phyloP scores from a whole-genome alignment of 1,139 yeast species.

The Taphrina communis region DNA sequence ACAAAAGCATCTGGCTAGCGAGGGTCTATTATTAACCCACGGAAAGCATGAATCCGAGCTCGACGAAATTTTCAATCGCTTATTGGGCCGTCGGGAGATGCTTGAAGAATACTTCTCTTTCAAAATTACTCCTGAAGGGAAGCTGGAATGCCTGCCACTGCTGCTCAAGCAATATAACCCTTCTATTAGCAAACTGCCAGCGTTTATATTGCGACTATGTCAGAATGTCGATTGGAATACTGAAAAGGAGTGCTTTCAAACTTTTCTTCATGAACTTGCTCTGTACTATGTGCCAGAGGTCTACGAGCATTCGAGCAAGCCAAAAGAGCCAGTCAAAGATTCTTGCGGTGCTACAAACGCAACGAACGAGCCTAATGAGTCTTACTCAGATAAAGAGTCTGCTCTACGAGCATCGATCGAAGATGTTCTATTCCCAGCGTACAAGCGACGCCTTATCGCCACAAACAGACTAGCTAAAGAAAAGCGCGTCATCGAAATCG shows the following conservation, averaged over 20 bases:
- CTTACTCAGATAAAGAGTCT: slow-evolving; percentile 41
- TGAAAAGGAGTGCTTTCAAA: slow-evolving; percentile 71
- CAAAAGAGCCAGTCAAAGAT: background rate
- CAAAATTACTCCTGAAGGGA: slow-evolving; percentile 53
- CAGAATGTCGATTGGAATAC: slow-evolving; percentile 64
- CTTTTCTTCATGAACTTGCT: slow-evolving; percentile 71
- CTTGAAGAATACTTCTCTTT: slow-evolving; percentile 76
- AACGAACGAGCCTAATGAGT: background rate
- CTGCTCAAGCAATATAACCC: slow-evolving; percentile 70
- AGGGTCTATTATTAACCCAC: background rate
- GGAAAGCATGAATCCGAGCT: background rate
- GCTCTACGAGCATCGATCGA: slow-evolving; percentile 57
- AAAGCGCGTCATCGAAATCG: slow-evolving; percentile 69
- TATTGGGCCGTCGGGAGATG: slow-evolving; percentile 72
- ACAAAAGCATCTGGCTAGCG: slow-evolving; percentile 9
- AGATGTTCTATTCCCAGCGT: slow-evolving; percentile 66
- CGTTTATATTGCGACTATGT: slow-evolving; percentile 68
- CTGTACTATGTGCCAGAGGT: slow-evolving; percentile 74
- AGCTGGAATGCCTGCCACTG: slow-evolving; percentile 66
- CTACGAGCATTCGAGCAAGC: slow-evolving; percentile 44
- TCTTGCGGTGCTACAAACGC: background rate
- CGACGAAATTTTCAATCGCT: slow-evolving; percentile 47
- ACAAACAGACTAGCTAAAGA: slow-evolving; percentile 60
- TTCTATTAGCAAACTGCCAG: slow-evolving; percentile 65
- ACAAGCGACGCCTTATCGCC: slow-evolving; percentile 70